Conservation (phyloP, 495 filamentous ascomycete species). For the Penicillium verhagenii region DNA sequence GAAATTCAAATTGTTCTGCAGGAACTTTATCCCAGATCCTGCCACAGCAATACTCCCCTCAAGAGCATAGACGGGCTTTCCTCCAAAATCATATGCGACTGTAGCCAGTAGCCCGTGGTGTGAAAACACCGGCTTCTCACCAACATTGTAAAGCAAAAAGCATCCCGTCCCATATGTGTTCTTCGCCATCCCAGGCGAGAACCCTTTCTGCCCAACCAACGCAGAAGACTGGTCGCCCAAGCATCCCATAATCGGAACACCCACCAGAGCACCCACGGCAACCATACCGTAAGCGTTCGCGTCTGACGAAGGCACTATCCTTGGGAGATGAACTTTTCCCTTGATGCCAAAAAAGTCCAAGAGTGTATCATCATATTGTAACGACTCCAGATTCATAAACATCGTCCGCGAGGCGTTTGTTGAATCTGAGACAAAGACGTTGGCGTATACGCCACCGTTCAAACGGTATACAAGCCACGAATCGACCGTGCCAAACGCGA, state of each 20-base stretch:
- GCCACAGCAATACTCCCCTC: constrained; percentile 95
- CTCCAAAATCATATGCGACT: constrained; percentile 73
- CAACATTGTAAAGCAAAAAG: constrained; percentile 93
- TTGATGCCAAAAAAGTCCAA: constrained; percentile 83
- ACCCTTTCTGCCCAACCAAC: constrained; percentile 88
- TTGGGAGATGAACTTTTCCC: constrained; percentile 67
- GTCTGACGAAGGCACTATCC: constrained; percentile 85
- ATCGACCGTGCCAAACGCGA: constrained; percentile 91
- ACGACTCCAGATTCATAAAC: constrained; percentile 87
- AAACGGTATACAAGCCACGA: constrained; percentile 89
- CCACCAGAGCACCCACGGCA: constrained; percentile 61
- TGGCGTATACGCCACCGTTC: constrained; percentile 70
- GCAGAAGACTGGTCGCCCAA: constrained; percentile 93
- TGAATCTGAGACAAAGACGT: constrained; percentile 81
- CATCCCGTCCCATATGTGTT: constrained; percentile 97
- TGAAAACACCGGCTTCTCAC: constrained; percentile 84
- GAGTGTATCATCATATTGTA: constrained; percentile 81
- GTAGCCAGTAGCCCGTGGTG: constrained; percentile 87
- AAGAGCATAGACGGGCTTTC: constrained; percentile 80
- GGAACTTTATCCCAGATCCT: constrained; percentile 84
- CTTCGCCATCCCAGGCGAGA: constrained; percentile 85
- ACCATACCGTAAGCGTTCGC: constrained; percentile 68
- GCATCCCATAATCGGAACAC: constrained; percentile 77
- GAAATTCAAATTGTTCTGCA: constrained; percentile 84
- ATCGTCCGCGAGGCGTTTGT: constrained; percentile 95